Evolutionary conservation across 495 filamentous ascomycete genomes (phyloP), one percentile per base, ranked within the genome.

Genomic region (Parathielavia hyrcaniae): DNA sequence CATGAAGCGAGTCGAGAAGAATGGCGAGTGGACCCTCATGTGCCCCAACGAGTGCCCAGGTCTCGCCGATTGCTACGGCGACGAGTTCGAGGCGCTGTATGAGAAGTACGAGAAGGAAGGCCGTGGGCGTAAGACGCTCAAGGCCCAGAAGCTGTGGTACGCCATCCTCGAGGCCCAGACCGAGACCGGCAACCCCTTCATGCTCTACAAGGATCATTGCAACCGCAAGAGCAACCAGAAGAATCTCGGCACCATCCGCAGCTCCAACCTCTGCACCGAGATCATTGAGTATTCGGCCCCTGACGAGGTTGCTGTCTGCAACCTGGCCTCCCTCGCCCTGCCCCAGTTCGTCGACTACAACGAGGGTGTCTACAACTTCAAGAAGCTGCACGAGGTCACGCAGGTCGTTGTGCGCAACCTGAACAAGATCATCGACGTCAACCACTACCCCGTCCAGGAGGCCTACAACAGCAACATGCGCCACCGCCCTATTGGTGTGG

Each of bases 201-300:
- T 98, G 88, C 84, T 96, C 55, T 98, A 98, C 86, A 98, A 98
- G 79, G 93, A 98, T 73, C 83, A 87, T 63, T 92, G 89, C 81
- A 98, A 98, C 80, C 83, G 84, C 65, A 98, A 98, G 84, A 96
- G 91, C 80, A 98, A 98, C 83, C 93, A 98, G 75, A 96, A 97
- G 86, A 98, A 98, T 70, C 81, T 98, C 34, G 93, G 93, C 46
- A 96, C 91, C 46, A 97, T 98, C 65, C 90, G 88, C 69, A 96
- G 89, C 81, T 98, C 93, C 65, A 98, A 98, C 76, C 80, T 98
- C 46, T 98, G 93, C 81, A 97, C 92, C 32, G 93, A 98, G 74
- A 98, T 98, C 64, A 80, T 98, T 59, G 93, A 98, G 75, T 98
- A 98, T 81, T 91, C 80, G 58, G 90, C 93, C 26, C 91, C 93